Percentiles rank a stretch among this genome's conserved stretches.
Evolutionary conservation across 2,329 filamentous ascomycete species (phyloP).

Genomic region (Hymenoscyphus albidus): DNA sequence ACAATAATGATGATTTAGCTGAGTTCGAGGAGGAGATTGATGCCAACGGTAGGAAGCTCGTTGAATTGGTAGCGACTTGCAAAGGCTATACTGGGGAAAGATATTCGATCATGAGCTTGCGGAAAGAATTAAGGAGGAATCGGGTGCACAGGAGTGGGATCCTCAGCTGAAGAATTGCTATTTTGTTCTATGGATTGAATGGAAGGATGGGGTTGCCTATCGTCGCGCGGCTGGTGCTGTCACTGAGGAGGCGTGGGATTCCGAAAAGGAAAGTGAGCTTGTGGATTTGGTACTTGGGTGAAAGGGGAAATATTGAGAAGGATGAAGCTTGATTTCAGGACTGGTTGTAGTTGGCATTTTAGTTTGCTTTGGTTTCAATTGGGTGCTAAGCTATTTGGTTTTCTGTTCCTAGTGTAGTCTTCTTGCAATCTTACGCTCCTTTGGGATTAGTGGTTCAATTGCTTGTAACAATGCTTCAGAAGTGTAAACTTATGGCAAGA

Average conservation of each 20-base stretch:
- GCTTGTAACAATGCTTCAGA: too few relatives aligned
- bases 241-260: not conserved
- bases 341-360: not conserved
- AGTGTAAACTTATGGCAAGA: too few relatives aligned
- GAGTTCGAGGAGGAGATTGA: not conserved
- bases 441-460: too few relatives aligned
- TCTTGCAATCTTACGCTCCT: too few relatives aligned
- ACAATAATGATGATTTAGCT: not conserved
- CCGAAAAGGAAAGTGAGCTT: not conserved
- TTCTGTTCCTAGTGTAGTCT: too few relatives aligned
- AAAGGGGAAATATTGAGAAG: not conserved
- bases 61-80: not conserved
- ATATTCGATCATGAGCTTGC: slow-evolving; percentile 1
- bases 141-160: not conserved
- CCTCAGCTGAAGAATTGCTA: slow-evolving; percentile 5
- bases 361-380: not conserved
- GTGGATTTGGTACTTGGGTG: slow-evolving; percentile 1
- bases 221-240: not conserved
- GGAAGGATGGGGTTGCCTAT: slow-evolving; percentile 4
- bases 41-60: not conserved
- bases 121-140: not conserved
- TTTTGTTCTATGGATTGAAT: slow-evolving; percentile 7
- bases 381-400: not conserved
- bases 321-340: not conserved
- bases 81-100: not conserved